Percentiles rank a stretch among this genome's conserved stretches.
These are phyloP conservation scores for Trichoderma afroharzianum DNA, from an alignment of 2,329 filamentous ascomycete genomes.

Conservation along the genomic window DNA sequence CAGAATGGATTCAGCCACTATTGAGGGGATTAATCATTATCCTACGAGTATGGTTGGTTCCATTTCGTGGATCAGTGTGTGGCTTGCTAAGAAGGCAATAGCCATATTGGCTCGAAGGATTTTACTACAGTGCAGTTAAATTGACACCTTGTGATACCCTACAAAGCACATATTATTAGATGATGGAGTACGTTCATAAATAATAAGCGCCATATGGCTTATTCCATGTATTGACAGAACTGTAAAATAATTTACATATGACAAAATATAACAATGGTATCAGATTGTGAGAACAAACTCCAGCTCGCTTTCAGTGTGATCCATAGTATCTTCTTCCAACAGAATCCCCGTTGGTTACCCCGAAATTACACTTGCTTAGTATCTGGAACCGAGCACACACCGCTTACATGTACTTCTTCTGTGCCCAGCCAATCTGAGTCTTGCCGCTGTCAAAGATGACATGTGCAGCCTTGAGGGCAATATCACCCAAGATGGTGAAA, in stretches of 20 bases:
- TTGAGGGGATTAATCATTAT: not conserved
- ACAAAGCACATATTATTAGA: not conserved
- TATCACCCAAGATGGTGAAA: slow-evolving; percentile 58
- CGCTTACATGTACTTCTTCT: slow-evolving; percentile 16
- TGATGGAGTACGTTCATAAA: not conserved
- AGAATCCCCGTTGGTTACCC: not conserved
- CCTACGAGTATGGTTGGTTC: not conserved
- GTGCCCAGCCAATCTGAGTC: slow-evolving; percentile 42
- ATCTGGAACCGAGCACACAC: not conserved
- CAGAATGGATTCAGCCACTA: slow-evolving; percentile 5
- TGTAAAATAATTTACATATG: not conserved
- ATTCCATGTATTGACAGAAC: not conserved
- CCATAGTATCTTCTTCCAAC: not conserved
- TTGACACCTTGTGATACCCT: not conserved
- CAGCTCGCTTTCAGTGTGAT: not conserved
- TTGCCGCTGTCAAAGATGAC: slow-evolving; percentile 56
- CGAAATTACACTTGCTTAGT: not conserved
- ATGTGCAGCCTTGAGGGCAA: slow-evolving; percentile 57
- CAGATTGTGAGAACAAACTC: not conserved
- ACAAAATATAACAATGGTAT: not conserved
- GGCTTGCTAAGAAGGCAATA: not conserved
- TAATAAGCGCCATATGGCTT: not conserved
- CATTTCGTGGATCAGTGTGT: not conserved
- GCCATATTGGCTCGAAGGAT: not conserved
- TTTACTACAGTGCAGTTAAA: not conserved